phyloP scores from a whole-genome alignment of 208 protist species.

The Plasmodiophora brassicae region DNA sequence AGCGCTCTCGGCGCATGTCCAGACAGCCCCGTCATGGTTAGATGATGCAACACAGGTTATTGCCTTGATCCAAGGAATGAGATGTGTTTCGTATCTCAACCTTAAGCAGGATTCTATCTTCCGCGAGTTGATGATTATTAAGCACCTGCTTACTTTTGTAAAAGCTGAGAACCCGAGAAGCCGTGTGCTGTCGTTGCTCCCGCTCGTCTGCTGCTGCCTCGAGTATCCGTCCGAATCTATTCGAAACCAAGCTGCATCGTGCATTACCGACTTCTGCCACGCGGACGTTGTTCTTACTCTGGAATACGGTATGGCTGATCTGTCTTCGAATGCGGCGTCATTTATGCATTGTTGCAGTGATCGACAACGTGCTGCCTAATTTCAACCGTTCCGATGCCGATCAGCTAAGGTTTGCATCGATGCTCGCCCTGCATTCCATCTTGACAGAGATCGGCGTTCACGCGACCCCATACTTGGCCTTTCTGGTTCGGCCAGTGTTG shows the following conservation, averaged over 20 bases:
- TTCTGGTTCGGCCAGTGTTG: background rate
- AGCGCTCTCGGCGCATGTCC: no score
- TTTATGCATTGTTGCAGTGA: background rate
- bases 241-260: background rate
- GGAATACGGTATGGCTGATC: background rate
- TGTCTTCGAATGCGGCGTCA: background rate
- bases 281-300: background rate
- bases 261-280: background rate
- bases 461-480: background rate
- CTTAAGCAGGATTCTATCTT: no score
- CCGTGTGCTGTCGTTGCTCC: background rate
- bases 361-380: background rate
- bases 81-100: no score
- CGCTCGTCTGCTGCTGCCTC: background rate
- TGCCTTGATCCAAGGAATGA: no score
- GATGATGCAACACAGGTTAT: no score
- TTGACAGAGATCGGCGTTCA: background rate
- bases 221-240: background rate
- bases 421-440: background rate
- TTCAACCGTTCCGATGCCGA: background rate
- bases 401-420: background rate
- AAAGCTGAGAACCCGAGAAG: background rate
- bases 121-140: constrained; percentile 2
- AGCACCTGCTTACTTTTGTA: background rate
- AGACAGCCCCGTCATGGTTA: no score